These are phyloP conservation scores for Sporisorium iseilematis-ciliati DNA, from an alignment of 1,284 basidiomycete species.

Conservation along the genomic window DNA sequence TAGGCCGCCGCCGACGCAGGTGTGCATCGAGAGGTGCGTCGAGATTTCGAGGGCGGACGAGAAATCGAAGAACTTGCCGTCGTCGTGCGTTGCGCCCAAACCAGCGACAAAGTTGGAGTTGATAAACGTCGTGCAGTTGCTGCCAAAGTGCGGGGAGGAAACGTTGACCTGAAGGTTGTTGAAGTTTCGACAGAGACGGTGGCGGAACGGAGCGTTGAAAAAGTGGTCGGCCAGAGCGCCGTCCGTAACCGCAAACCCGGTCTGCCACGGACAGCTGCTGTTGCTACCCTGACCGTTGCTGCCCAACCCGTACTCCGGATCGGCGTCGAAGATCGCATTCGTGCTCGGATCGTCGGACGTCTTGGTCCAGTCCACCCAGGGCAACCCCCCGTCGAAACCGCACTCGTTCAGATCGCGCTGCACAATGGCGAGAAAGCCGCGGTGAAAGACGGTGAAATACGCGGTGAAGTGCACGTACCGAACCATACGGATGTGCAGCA, in stretches of 20 bases:
- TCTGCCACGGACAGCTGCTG: slow-evolving; percentile 19
- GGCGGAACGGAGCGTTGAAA: slow-evolving; percentile 40
- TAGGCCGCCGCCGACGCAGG: slow-evolving; percentile 31
- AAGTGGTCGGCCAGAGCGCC: slow-evolving; percentile 25
- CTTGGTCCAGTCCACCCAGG: slow-evolving; percentile 45
- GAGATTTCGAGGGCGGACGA: slow-evolving; percentile 35
- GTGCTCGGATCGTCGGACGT: slow-evolving; percentile 15
- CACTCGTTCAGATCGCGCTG: slow-evolving; percentile 38
- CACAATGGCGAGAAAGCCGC: slow-evolving; percentile 25
- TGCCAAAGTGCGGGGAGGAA: slow-evolving; percentile 26
- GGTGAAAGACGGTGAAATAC: slow-evolving; percentile 37
- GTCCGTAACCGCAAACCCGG: slow-evolving; percentile 22
- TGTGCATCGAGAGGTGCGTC: slow-evolving; percentile 36
- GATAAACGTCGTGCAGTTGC: slow-evolving; percentile 39
- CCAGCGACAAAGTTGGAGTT: slow-evolving; percentile 21
- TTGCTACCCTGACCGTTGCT: slow-evolving; percentile 24
- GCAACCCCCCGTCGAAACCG: slow-evolving; percentile 24
- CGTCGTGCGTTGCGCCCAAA: slow-evolving; percentile 17
- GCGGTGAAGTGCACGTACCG: slow-evolving; percentile 47
- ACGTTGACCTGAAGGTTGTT: slow-evolving; percentile 27
- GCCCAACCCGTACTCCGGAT: slow-evolving; percentile 25
- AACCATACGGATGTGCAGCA: slow-evolving; percentile 46
- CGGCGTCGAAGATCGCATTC: slow-evolving; percentile 15
- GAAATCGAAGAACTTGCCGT: slow-evolving; percentile 40
- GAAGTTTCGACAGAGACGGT: slow-evolving; percentile 42